Evolutionary conservation across 2,329 filamentous ascomycete genomes (phyloP).

Genomic region (Lasiodiplodia theobromae): DNA sequence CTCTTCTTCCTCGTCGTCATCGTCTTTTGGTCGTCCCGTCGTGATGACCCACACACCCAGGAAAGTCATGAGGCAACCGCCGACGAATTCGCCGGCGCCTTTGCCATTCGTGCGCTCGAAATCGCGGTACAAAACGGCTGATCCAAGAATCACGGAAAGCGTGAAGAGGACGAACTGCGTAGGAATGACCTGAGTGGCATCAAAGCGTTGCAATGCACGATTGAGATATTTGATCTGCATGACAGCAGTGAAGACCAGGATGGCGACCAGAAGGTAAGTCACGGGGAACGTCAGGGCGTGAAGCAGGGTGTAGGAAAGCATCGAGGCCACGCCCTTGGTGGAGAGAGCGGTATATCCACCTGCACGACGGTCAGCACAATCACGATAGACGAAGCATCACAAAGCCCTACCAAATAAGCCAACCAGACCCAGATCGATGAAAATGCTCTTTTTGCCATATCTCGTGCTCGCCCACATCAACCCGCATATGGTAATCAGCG

Average conservation of each 20-base stretch:
- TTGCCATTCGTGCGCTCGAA: constrained; percentile 81
- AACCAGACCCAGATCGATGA: constrained; percentile 92
- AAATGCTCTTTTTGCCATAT: constrained; percentile 84
- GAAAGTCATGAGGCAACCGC: constrained; percentile 91
- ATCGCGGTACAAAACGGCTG: constrained; percentile 90
- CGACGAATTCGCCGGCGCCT: constrained; percentile 83
- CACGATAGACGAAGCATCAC: neutral
- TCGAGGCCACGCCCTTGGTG: constrained; percentile 94
- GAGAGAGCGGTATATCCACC: constrained; percentile 96
- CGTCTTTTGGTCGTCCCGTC: constrained; percentile 71
- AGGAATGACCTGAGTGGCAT: constrained; percentile 97
- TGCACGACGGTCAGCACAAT: constrained; percentile 48
- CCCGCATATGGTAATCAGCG: constrained; percentile 72
- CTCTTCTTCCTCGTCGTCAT: constrained; percentile 60
- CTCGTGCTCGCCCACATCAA: constrained; percentile 83
- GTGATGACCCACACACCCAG: constrained; percentile 98
- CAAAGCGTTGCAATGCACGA: constrained; percentile 86
- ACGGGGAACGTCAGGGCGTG: constrained; percentile 89
- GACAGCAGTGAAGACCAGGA: constrained; percentile 83
- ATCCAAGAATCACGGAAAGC: constrained; percentile 91
- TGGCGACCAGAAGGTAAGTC: constrained; percentile 81
- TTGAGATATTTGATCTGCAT: constrained; percentile 99
- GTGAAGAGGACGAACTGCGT: constrained; percentile 98
- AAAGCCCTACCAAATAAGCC: constrained; percentile 78
- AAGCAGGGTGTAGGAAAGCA: constrained; percentile 90